Base-by-base conservation (phyloP, 1,139 yeast genomes). In the Yamadazyma dendronema region DNA sequence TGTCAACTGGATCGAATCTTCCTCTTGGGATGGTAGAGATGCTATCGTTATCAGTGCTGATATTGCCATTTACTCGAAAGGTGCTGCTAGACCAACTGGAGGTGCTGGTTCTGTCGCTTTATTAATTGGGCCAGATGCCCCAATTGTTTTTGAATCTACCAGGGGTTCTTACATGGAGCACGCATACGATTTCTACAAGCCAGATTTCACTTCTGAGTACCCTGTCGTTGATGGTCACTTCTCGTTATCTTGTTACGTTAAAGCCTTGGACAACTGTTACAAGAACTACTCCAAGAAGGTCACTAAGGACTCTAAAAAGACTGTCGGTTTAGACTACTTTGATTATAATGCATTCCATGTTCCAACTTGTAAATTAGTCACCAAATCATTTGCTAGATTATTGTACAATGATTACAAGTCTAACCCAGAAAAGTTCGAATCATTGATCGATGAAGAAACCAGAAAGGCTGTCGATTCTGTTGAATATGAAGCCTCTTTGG, bases 71-170 rank as follows among this genome's bases (percentile, higher is more conserved):
- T 94, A 94, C 67, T 89, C 92, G 53, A 79, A 90, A 69, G 98
- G 98, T 61, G 84, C 95, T 35, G 99, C 99, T 40, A 84, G 99
- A 74, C 98, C 99, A 56, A 92, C 98, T 42, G 99, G 99, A 62
- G 99, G 99, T 68, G 97, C 95, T 42, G 99, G 99, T 57, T 79
- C 95, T 38, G 95, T 92, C 43, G 99, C 99, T 35, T 57, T 94
- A 60, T 80, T 86, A 62, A 85, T 94, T 57, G 99, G 99, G 37
- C 96, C 97, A 39, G 96, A 94, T 59, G 97, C 98, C 31, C 98
- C 98, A 50, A 77, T 94, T 53, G 97, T 87, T 33, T 81, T 94
- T 54, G 97, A 92, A 56, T 67, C 84, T 37, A 77, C 81, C 43
- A 87, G 95, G 68, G 97, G 97, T 47, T 77, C 95, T 21, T 86